Percentiles rank a stretch among this genome's conserved stretches.
These are phyloP conservation scores for Penicillium argentinense DNA, from an alignment of 495 filamentous ascomycete genomes.

Conservation along the genomic window DNA sequence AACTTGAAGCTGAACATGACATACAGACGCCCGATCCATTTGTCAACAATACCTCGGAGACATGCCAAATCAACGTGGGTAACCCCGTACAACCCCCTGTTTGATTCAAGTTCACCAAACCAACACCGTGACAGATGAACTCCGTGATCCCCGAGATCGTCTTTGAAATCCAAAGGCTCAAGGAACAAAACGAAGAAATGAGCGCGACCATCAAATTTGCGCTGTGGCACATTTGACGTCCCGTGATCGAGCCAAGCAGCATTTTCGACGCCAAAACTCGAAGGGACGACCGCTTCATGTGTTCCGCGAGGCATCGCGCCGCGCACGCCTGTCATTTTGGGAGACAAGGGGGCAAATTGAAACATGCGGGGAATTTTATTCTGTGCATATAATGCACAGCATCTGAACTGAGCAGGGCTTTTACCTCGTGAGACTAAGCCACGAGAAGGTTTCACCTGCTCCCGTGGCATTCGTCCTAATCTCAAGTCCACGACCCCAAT, in stretches of 20 bases:
- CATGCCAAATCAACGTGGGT: neutral
- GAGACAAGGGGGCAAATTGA: too few species aligned
- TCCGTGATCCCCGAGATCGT: neutral
- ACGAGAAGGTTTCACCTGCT: slow-evolving; percentile 1
- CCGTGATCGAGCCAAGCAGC: too few species aligned
- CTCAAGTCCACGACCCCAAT: slow-evolving; percentile 1
- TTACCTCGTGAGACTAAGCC: slow-evolving; percentile 1
- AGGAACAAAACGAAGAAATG: neutral
- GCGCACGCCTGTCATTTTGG: too few species aligned
- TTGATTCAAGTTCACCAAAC: neutral
- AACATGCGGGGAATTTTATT: too few species aligned
- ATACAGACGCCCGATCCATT: neutral
- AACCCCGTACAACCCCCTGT: neutral
- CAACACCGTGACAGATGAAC: neutral
- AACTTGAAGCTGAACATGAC: neutral
- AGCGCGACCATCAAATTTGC: neutral
- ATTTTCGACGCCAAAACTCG: too few species aligned
- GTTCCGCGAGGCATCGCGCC: too few species aligned
- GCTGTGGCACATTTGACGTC: too few species aligned
- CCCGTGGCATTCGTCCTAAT: neutral
- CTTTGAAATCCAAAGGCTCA: neutral
- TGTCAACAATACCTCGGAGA: neutral
- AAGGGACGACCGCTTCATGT: too few species aligned
- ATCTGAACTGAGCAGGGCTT: slow-evolving; percentile 1
- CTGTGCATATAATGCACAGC: too few species aligned